These are phyloP conservation scores for Rhizopogon sp. DNA, from an alignment of 768 basidiomycete genomes.

Conservation along the genomic window DNA sequence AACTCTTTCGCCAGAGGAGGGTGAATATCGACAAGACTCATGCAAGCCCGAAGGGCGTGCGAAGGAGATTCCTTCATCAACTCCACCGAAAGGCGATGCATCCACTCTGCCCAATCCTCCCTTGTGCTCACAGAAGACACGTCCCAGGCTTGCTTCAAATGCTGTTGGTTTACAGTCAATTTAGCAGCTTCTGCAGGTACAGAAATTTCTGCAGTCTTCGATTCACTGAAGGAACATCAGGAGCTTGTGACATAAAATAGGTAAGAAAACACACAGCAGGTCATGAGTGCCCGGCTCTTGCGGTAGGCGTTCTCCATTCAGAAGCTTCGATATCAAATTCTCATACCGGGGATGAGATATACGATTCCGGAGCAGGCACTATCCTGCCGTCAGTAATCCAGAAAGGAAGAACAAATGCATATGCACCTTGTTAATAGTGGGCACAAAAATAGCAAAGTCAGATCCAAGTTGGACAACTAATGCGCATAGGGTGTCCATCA, in stretches of 20 bases:
- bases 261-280: slow-evolving; percentile 42
- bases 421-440: slow-evolving; percentile 89
- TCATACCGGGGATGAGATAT: slow-evolving; percentile 85
- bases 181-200: slow-evolving; percentile 83
- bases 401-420: background rate
- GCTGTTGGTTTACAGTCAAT: slow-evolving; percentile 93
- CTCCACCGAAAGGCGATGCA: slow-evolving; percentile 87
- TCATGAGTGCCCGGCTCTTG: slow-evolving; percentile 78
- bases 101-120: slow-evolving; percentile 96
- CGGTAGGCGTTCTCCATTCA: slow-evolving; percentile 88
- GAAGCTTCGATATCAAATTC: slow-evolving; percentile 77
- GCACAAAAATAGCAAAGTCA: slow-evolving; percentile 96
- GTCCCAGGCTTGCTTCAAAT: slow-evolving; percentile 97
- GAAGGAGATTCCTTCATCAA: slow-evolving; percentile 98
- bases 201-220: slow-evolving; percentile 67
- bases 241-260: background rate
- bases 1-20: slow-evolving; percentile 88
- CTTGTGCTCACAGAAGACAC: slow-evolving; percentile 66
- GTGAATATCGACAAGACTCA: slow-evolving; percentile 89
- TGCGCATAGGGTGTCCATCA: slow-evolving; percentile 92
- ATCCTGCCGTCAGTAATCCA: slow-evolving; percentile 2
- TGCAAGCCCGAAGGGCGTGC: slow-evolving; percentile 95
- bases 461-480: slow-evolving; percentile 91
- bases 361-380: slow-evolving; percentile 75
- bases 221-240: slow-evolving; percentile 41